Base-by-base conservation (phyloP, 2,329 filamentous ascomycete species). In the Verticillium tricorpus region DNA sequence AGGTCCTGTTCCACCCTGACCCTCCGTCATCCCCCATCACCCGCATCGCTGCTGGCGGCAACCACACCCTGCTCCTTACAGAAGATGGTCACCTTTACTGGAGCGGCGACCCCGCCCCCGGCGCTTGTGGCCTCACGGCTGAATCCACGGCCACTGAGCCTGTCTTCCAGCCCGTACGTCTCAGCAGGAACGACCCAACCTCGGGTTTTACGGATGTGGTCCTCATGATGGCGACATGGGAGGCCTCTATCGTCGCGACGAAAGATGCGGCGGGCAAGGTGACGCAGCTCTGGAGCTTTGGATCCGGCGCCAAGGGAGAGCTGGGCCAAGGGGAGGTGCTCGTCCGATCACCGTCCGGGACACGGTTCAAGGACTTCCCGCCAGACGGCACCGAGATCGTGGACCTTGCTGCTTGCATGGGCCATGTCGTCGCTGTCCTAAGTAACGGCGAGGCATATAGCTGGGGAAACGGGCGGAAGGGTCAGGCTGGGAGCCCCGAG, bases 391-490 rank as follows among this genome's bases (percentile, higher is more conserved):
- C 82, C 0, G 74, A 79, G n/a, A 73, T 96, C 4, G 74, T 85
- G 1, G 84, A 89, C 62, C 71, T 97, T 31, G 80, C 88, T 2
- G 89, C 91, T 12, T 87, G 90, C 35, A 90, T 96, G 80, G 87
- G 86, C 25, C 95, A 99, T 71, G 86, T 87, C 0, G 84, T 96
- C 17, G 86, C 80, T 1, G 84, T 97, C 0, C 76, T 96, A 3
- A 84, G 83, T 54, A 89, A 90, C 70, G 94, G 93, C 0, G 82
- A 90, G 17, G 88, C 89, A 1, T 96, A 90, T 72, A 93, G 92
- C 2, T 98, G 94, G 94, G 95, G 95, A 0, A 91, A 87, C 68
- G 89, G 90, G 15, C 85, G 92, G 28, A 95, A 97, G 71, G 91
- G 91, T 0, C 94, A 99, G 72, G 77, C 96, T 1, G 93, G 93